Percentiles rank a stretch among this genome's conserved stretches.
These are phyloP conservation scores for Chimonanthus praecox DNA, from an alignment of 164 flowering plant species.

Conservation along the genomic window DNA sequence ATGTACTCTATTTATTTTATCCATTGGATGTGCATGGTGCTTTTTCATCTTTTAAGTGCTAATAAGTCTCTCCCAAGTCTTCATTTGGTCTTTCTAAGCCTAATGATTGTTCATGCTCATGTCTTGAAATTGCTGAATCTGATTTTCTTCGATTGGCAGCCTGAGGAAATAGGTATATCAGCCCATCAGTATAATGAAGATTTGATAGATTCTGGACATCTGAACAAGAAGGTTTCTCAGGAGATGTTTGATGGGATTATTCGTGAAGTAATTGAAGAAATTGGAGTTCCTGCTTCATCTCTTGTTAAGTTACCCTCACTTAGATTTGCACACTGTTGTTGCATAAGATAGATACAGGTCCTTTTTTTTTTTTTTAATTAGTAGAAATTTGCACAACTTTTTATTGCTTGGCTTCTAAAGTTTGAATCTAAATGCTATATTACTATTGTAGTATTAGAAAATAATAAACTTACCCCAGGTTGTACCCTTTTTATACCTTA, in stretches of 20 bases:
- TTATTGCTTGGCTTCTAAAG: background rate
- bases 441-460: background rate
- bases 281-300: slow-evolving; percentile 67
- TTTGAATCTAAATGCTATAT: too few relatives aligned
- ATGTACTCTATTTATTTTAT: too few relatives aligned
- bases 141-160: slow-evolving; percentile 41
- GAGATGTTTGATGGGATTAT: slow-evolving; percentile 96
- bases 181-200: slow-evolving; percentile 33
- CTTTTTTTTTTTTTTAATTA: too few relatives aligned
- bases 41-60: background rate
- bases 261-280: slow-evolving; percentile 98
- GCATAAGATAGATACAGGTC: background rate
- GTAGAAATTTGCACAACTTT: background rate
- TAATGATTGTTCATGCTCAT: background rate
- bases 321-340: background rate
- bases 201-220: slow-evolving; percentile 15
- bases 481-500: too few relatives aligned
- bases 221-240: slow-evolving; percentile 53
- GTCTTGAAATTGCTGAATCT: background rate
- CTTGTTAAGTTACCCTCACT: slow-evolving; percentile 47
- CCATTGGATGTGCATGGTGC: background rate
- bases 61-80: background rate
- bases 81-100: background rate
- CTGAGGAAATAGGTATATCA: slow-evolving; percentile 63
- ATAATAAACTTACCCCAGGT: background rate